These are phyloP conservation scores for Cercis canadensis DNA, from an alignment of 306 rosid species.

Conservation along the genomic window DNA sequence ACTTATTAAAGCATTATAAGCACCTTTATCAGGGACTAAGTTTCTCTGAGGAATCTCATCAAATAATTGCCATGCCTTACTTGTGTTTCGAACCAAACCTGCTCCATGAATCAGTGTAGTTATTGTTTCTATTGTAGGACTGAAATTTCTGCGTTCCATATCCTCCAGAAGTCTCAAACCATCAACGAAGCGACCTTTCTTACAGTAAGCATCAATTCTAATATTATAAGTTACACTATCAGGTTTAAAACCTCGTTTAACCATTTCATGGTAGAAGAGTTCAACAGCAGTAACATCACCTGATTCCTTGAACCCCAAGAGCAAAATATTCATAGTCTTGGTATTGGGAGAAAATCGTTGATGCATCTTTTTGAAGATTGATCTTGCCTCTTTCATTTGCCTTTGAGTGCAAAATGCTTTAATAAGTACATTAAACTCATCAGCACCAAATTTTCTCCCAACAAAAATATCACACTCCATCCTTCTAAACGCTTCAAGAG, in stretches of 20 bases:
- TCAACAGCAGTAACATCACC: constrained; percentile 82
- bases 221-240: constrained; percentile 68
- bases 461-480: constrained; percentile 70
- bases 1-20: constrained; percentile 79
- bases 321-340: constrained; percentile 88
- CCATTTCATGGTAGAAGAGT: constrained; percentile 87
- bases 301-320: constrained; percentile 87
- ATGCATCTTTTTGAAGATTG: constrained; percentile 69
- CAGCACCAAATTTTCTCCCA: constrained; percentile 63
- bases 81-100: constrained; percentile 66
- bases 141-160: constrained; percentile 61
- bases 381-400: constrained; percentile 87
- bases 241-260: constrained; percentile 76
- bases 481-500: constrained; percentile 70
- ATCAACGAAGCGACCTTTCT: constrained; percentile 73
- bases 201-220: constrained; percentile 84
- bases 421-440: constrained; percentile 82
- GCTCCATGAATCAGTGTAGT: constrained; percentile 96
- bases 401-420: constrained; percentile 78
- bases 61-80: constrained; percentile 68
- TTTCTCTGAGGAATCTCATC: constrained; percentile 65
- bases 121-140: constrained; percentile 63
- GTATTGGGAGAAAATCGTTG: constrained; percentile 63
- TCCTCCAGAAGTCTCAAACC: constrained; percentile 78
- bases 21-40: constrained; percentile 64